phyloP scores from a whole-genome alignment of 169 alveolate species.

The Plasmodium cynomolgi region DNA sequence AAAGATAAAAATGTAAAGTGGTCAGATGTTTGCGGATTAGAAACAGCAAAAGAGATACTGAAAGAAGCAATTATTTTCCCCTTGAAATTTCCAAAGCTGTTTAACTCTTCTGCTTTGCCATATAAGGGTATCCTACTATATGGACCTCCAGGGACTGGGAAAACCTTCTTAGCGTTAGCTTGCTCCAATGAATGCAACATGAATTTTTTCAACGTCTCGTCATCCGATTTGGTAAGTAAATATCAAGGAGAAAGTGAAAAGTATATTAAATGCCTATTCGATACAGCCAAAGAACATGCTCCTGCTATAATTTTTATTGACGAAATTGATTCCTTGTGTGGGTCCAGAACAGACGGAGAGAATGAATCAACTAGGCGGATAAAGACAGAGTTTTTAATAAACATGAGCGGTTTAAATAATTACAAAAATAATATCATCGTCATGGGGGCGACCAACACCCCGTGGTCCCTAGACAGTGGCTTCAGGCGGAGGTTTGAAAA shows the following conservation, averaged over 20 bases:
- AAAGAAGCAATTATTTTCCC: slow-evolving; percentile 97
- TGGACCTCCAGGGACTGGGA: slow-evolving; percentile 99
- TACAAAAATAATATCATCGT: slow-evolving; percentile 77
- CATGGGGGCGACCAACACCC: slow-evolving; percentile 89
- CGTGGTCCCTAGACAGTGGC: slow-evolving; percentile 99
- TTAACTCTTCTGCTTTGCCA: slow-evolving; percentile 85
- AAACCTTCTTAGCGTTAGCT: slow-evolving; percentile 99
- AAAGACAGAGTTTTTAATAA: slow-evolving; percentile 99
- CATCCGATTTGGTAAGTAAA: slow-evolving; percentile 97
- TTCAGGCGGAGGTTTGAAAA: slow-evolving; percentile 98
- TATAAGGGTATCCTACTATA: slow-evolving; percentile 74
- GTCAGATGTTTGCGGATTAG: slow-evolving; percentile 97
- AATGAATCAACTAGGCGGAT: slow-evolving; percentile 98
- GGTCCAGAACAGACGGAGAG: slow-evolving; percentile 95
- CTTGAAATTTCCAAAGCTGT: slow-evolving; percentile 94
- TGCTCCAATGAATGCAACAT: slow-evolving; percentile 98
- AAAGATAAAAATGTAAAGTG: slow-evolving; percentile 92
- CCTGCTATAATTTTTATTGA: slow-evolving; percentile 99
- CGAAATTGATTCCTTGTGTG: slow-evolving; percentile 98
- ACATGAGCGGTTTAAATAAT: slow-evolving; percentile 95
- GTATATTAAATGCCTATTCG: slow-evolving; percentile 93
- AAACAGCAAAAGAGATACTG: slow-evolving; percentile 93
- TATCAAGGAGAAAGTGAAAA: slow-evolving; percentile 99
- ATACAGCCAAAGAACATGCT: slow-evolving; percentile 95
- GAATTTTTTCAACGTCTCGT: slow-evolving; percentile 94